Percentiles rank a stretch among this genome's conserved stretches.
These are phyloP conservation scores for Pseudogymnoascus sp. DNA, from an alignment of 2,329 filamentous ascomycete genomes.

Conservation along the genomic window DNA sequence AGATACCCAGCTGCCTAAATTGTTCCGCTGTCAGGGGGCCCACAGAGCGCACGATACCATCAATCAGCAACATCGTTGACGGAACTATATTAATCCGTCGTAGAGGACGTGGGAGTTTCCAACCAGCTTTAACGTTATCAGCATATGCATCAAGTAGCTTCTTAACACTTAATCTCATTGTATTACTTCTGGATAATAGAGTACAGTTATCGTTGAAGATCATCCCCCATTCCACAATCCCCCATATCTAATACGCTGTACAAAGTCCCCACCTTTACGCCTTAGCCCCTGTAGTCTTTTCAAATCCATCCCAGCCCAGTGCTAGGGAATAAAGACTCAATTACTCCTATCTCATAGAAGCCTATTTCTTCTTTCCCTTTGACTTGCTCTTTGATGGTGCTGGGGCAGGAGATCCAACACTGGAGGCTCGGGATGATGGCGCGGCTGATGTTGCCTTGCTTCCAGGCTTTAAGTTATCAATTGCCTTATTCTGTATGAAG, in stretches of 20 bases:
- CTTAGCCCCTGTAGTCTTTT: background rate
- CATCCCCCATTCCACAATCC: background rate
- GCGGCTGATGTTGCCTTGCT: constrained; percentile 70
- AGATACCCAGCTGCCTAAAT: too few relatives aligned
- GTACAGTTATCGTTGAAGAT: background rate
- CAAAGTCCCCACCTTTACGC: constrained; percentile 2
- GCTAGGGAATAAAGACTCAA: background rate
- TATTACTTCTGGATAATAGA: constrained; percentile 1
- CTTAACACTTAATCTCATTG: background rate
- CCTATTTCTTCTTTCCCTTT: constrained; percentile 6
- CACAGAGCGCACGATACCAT: too few relatives aligned
- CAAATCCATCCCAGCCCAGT: background rate
- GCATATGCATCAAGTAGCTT: background rate
- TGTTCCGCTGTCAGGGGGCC: too few relatives aligned
- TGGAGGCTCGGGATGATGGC: constrained; percentile 72
- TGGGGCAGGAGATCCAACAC: constrained; percentile 70
- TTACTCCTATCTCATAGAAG: background rate
- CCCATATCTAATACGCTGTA: background rate
- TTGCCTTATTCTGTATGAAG: constrained; percentile 70
- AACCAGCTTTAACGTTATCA: too few relatives aligned
- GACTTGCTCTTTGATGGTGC: constrained; percentile 27
- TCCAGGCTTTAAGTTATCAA: constrained; percentile 75
- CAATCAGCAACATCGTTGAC: too few relatives aligned
- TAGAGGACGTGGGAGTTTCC: too few relatives aligned
- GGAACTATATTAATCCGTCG: too few relatives aligned